Conservation (phyloP, 1,284 basidiomycete species). For the Chalciporus sp. region DNA sequence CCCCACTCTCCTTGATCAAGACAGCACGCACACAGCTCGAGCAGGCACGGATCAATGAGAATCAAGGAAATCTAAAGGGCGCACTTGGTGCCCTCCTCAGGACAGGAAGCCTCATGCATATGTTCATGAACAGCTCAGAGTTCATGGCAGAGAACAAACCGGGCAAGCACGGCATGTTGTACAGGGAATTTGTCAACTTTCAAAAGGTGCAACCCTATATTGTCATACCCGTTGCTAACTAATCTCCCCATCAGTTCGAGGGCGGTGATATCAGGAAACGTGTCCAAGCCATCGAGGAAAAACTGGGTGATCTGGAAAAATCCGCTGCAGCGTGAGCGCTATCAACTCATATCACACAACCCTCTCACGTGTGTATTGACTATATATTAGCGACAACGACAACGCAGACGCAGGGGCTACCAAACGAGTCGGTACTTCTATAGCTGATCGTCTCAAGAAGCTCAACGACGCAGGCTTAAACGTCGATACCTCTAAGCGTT, state of each 20-base stretch:
- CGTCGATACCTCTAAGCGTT: slow-evolving; percentile 53
- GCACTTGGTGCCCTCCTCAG: slow-evolving; percentile 61
- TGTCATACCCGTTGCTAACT: slow-evolving; percentile 16
- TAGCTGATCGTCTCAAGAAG: slow-evolving; percentile 73
- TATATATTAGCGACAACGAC: slow-evolving; percentile 18
- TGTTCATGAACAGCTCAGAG: slow-evolving; percentile 60
- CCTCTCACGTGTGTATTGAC: slow-evolving; percentile 14
- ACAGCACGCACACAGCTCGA: slow-evolving; percentile 58
- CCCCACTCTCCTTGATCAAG: slow-evolving; percentile 58
- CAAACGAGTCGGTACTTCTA: slow-evolving; percentile 52
- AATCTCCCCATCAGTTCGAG: slow-evolving; percentile 44
- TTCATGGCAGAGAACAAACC: slow-evolving; percentile 50
- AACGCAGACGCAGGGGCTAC: slow-evolving; percentile 33
- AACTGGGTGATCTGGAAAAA: slow-evolving; percentile 58
- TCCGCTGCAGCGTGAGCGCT: slow-evolving; percentile 45
- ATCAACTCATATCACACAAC: slow-evolving; percentile 13
- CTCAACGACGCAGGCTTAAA: slow-evolving; percentile 66
- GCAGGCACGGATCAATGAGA: slow-evolving; percentile 52
- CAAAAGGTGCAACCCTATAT: slow-evolving; percentile 49
- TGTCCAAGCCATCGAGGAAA: slow-evolving; percentile 56
- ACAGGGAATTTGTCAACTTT: slow-evolving; percentile 61
- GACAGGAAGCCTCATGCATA: slow-evolving; percentile 57
- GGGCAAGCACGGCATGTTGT: slow-evolving; percentile 50
- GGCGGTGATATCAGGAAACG: slow-evolving; percentile 50
- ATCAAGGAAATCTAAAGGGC: slow-evolving; percentile 56